Evolutionary conservation across 2,329 filamentous ascomycete genomes (phyloP).

Genomic region (Colletotrichum tanaceti): DNA sequence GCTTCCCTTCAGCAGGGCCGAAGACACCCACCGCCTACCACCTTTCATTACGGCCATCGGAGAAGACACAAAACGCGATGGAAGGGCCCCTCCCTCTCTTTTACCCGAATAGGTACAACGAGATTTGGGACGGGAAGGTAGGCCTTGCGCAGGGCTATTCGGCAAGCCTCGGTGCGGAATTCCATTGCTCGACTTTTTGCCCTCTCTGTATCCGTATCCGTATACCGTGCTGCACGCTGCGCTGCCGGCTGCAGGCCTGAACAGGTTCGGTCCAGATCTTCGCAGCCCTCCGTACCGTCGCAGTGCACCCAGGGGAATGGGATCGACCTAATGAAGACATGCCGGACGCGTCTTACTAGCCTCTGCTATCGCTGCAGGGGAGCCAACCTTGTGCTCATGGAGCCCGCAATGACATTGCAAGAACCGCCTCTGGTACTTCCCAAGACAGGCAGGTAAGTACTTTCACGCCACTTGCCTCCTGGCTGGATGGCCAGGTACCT

Average conservation of each 20-base stretch:
- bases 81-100: background rate
- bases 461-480: slow-evolving; percentile 30
- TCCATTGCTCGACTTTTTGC: slow-evolving; percentile 24
- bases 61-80: background rate
- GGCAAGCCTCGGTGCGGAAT: slow-evolving; percentile 36
- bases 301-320: slow-evolving; percentile 41
- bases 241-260: slow-evolving; percentile 33
- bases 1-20: background rate
- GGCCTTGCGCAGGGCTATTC: slow-evolving; percentile 15
- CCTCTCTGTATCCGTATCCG: slow-evolving; percentile 25
- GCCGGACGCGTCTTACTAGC: slow-evolving; percentile 42
- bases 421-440: slow-evolving; percentile 18
- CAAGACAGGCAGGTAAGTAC: slow-evolving; percentile 39
- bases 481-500: slow-evolving; percentile 23
- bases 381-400: slow-evolving; percentile 29
- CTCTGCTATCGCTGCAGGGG: slow-evolving; percentile 40
- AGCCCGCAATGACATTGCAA: slow-evolving; percentile 31
- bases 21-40: background rate
- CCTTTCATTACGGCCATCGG: slow-evolving; percentile 1
- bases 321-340: slow-evolving; percentile 41
- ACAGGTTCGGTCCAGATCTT: slow-evolving; percentile 39
- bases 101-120: slow-evolving; percentile 3
- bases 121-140: slow-evolving; percentile 15
- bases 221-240: slow-evolving; percentile 31
- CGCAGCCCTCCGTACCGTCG: slow-evolving; percentile 33